Evolutionary conservation across 2,329 filamentous ascomycete genomes (phyloP).

Genomic region (Ceratocystiopsis sp.): DNA sequence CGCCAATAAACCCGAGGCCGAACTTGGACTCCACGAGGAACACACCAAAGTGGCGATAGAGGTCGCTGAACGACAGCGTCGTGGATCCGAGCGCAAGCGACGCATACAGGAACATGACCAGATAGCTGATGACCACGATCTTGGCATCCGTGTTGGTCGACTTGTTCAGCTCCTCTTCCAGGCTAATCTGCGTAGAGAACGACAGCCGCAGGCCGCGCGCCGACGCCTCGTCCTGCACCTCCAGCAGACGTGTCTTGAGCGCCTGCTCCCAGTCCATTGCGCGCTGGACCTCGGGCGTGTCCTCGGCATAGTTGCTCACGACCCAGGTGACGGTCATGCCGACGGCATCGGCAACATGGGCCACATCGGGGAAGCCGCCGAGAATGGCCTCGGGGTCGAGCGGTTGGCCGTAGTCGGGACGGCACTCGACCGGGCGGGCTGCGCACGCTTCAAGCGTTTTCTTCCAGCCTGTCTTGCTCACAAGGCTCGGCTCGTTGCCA

Average conservation of each 20-base stretch:
- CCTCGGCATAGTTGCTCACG: slow-evolving; percentile 69
- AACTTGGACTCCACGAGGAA: slow-evolving; percentile 94
- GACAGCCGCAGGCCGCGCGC: slow-evolving; percentile 70
- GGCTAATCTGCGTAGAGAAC: slow-evolving; percentile 86
- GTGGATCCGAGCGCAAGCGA: slow-evolving; percentile 84
- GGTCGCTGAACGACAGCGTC: slow-evolving; percentile 56
- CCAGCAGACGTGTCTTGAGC: slow-evolving; percentile 54
- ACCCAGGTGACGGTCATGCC: slow-evolving; percentile 92
- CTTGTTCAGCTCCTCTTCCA: slow-evolving; percentile 93
- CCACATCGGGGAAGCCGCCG: slow-evolving; percentile 54
- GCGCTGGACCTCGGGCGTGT: slow-evolving; percentile 47
- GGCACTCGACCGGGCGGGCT: slow-evolving; percentile 64
- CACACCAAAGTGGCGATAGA: slow-evolving; percentile 67
- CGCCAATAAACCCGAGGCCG: slow-evolving; percentile 82
- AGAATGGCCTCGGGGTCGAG: slow-evolving; percentile 73
- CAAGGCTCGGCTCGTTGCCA: slow-evolving; percentile 43
- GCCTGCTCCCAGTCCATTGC: slow-evolving; percentile 84
- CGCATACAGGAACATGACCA: slow-evolving; percentile 97
- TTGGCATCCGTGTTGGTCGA: slow-evolving; percentile 96
- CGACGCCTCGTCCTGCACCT: slow-evolving; percentile 64
- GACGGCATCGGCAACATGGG: slow-evolving; percentile 51
- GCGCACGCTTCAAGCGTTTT: slow-evolving; percentile 56
- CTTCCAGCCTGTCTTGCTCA: slow-evolving; percentile 53
- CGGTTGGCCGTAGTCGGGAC: slow-evolving; percentile 79
- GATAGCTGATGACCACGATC: slow-evolving; percentile 89